Conservation (phyloP, 495 filamentous ascomycete species). For the Saxispiralis lemnorum region DNA sequence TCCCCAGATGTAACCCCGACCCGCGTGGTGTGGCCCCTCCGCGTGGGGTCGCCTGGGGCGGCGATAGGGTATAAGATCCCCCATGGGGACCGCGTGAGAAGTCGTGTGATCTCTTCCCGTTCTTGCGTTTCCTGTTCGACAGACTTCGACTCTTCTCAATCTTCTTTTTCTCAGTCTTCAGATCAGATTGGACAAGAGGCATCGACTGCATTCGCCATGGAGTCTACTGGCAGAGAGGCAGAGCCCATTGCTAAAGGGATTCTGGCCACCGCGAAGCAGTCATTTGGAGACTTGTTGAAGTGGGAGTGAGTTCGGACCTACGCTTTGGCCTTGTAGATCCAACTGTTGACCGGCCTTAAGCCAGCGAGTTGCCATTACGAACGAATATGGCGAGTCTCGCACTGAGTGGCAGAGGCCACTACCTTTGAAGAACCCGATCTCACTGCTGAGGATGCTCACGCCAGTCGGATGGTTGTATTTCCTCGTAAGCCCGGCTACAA, state of each 20-base stretch:
- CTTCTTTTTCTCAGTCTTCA: background rate
- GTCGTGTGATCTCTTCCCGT: too few relatives aligned
- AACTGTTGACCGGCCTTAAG: too few relatives aligned
- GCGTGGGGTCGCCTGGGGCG: background rate
- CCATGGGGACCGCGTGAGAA: too few relatives aligned
- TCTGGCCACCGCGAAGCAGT: conserved; percentile 39
- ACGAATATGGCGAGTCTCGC: conserved; percentile 35
- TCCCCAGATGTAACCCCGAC: background rate
- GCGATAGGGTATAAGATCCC: background rate
- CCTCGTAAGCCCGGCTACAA: conserved; percentile 37
- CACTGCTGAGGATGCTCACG: conserved; percentile 37
- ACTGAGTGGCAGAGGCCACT: conserved; percentile 44
- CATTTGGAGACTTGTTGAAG: conserved; percentile 43
- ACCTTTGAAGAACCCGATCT: conserved; percentile 43
- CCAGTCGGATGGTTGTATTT: conserved; percentile 45
- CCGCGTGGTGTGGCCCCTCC: background rate
- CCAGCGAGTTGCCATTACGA: conserved; percentile 44
- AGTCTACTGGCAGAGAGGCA: conserved; percentile 19
- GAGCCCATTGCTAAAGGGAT: conserved; percentile 43
- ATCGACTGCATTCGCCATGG: conserved; percentile 1
- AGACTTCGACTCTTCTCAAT: background rate
- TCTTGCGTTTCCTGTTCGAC: too few relatives aligned
- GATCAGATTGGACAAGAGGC: background rate
- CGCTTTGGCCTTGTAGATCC: too few relatives aligned
- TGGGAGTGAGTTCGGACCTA: conserved; percentile 28